Evolutionary conservation across 1,139 yeast species (phyloP), one percentile per base, ranked within the genome.

Genomic region (Eremothecium coryli): DNA sequence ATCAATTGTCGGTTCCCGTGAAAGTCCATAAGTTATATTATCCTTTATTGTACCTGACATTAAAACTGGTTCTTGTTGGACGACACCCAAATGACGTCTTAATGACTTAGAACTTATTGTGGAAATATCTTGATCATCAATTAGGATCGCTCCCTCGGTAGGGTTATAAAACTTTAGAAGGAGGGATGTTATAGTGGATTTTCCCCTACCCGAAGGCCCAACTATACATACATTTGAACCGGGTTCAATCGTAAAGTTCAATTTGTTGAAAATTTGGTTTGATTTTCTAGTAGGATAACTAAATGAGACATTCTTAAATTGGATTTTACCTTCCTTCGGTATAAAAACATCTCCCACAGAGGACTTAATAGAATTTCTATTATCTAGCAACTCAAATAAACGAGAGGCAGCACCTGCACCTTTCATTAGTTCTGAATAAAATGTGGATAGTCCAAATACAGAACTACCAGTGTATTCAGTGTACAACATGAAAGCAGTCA

Each of bases 331-430:
- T 53, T 45, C 33, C 42, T 40, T 42, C 4, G 58, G 56, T 5
- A 42, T 27, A 34, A 44, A 56, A 33, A 65, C 68, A 14, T 54
- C 45, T 18, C 96, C 96, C 23, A 61, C 49, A 3, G 80, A 69
- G 9, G 85, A 73, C 23, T 71, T 66, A 29, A 88, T 84, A 18
- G 60, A 53, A 2, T 95, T 90, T 39, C 75, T 63, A 56, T 80
- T 72, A 46, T 86, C 95, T 33, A 80, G 71, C 32, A 90, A 65
- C 58, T 90, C 97, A 62, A 90, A 90, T 36, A 90, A 64, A 43
- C 98, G 70, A 36, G 93, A 82, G 0, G 96, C 93, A 0, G 97
- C 97, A 41, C 98, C 98, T 5, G 88, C 80, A 32, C 96, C 97
- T 62, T 88, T 90, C 94, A 90, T 88, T 40, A 88, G 63, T 54